Conservation (phyloP, 495 filamentous ascomycete species). For the Penicillium dipodomyicola region DNA sequence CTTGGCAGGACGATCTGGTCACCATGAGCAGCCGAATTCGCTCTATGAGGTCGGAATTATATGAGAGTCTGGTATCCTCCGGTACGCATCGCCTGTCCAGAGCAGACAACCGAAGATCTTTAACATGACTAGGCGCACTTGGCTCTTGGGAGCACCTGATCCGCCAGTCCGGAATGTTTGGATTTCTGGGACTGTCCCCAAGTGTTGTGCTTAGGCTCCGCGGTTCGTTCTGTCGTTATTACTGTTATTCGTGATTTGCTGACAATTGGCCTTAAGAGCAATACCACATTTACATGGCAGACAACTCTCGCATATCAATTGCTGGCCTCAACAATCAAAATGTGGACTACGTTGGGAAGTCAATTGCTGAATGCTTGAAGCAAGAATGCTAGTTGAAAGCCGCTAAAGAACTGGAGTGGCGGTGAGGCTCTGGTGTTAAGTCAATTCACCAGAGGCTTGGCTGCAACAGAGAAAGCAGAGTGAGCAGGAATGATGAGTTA, state of each 20-base stretch:
- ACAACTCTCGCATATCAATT: slow-evolving; percentile 37
- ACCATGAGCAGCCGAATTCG: slow-evolving; percentile 41
- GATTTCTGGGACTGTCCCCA: slow-evolving; percentile 33
- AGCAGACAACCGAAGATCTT: not conserved
- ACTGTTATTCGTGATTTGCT: not conserved
- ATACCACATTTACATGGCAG: slow-evolving; percentile 41
- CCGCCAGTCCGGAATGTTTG: slow-evolving; percentile 44
- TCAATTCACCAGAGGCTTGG: not conserved
- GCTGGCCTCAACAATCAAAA: slow-evolving; percentile 42
- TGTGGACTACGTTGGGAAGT: slow-evolving; percentile 43
- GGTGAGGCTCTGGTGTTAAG: not conserved
- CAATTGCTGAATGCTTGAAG: slow-evolving; percentile 22
- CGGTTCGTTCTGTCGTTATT: slow-evolving; percentile 25
- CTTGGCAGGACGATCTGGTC: slow-evolving; percentile 42
- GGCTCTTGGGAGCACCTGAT: slow-evolving; percentile 40
- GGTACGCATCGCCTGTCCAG: slow-evolving; percentile 11
- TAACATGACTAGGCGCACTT: slow-evolving; percentile 21
- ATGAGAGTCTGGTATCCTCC: slow-evolving; percentile 21
- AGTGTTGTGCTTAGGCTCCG: slow-evolving; percentile 28
- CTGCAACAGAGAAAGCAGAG: not conserved
- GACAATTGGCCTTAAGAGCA: slow-evolving; percentile 26
- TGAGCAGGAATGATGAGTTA: not conserved
- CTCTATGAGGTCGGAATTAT: slow-evolving; percentile 33
- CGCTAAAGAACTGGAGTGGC: not conserved
- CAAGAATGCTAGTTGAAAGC: not conserved